Evolutionary conservation across 192 early-diverging fungal genomes (phyloP).

Genomic region (Geosiphon pyriformis): DNA sequence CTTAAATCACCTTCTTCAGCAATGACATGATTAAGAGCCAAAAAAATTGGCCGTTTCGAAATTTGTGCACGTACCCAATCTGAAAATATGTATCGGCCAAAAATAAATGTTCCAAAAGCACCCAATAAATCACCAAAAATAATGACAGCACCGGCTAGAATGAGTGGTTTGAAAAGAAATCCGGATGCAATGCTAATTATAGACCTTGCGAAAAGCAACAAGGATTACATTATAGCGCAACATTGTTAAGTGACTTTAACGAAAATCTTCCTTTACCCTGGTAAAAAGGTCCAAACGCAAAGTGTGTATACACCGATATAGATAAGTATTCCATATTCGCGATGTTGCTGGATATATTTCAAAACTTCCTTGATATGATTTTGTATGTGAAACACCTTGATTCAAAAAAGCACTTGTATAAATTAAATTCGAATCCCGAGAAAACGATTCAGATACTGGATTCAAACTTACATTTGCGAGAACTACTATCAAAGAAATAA

Average conservation of each 20-base stretch:
- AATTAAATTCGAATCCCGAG: background rate
- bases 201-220: conserved; percentile 25
- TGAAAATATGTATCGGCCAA: conserved; percentile 42
- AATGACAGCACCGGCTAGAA: conserved; percentile 31
- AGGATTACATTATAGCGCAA: conserved; percentile 26
- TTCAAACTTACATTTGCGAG: background rate
- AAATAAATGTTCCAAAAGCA: conserved; percentile 33
- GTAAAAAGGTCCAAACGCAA: conserved; percentile 21
- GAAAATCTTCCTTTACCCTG: conserved; percentile 6
- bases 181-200: conserved; percentile 40
- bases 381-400: conserved; percentile 37
- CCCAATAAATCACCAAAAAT: conserved; percentile 33
- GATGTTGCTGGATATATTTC: conserved; percentile 21
- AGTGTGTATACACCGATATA: conserved; percentile 14
- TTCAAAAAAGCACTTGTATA: background rate
- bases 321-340: conserved; percentile 18
- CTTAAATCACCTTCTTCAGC: conserved; percentile 45
- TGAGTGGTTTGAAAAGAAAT: conserved; percentile 39
- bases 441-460: background rate
- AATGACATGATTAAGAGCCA: conserved; percentile 36
- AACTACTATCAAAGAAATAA: background rate
- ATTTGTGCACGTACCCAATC: conserved; percentile 39
- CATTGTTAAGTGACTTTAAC: background rate
- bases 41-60: conserved; percentile 35
- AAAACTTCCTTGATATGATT: conserved; percentile 42